Base-by-base conservation (phyloP, 768 basidiomycete genomes). In the Peribolospora kevripleyi region DNA sequence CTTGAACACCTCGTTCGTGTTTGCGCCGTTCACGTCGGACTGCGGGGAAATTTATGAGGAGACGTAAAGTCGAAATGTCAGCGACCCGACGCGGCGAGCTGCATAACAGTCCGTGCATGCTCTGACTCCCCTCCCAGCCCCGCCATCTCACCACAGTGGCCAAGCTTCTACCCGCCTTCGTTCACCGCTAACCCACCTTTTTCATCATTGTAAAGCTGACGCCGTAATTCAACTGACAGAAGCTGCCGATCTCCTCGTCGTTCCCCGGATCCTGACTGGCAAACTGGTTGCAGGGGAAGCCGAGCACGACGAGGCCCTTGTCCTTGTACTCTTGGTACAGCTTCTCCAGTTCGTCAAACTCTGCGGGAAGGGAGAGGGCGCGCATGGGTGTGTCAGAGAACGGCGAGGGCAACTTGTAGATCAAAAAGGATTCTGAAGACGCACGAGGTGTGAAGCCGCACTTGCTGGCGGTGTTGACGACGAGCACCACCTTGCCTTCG, bases 241-340 rank as follows among this genome's bases (percentile, higher is more conserved):
- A 83, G 4, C 37, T 11, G 6, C 53, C 73, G 61, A 90, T 81
- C 47, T 75, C 74, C n/a, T 73, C 73, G 62, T 90, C 85, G 41
- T 74, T 72, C n/a, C 75, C 80, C 0, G 86, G 86, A 62, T 90
- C 86, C 69, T 90, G 86, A 0, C 75, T 74, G 54, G 78, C 82
- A 62, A 91, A 90, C 79, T 90, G 86, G 65, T 90, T 85, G 68
- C 80, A 87, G 8, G 90, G 90, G 73, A 91, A 91, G 8, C 86
- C 87, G 52, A 93, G 73, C 55, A 93, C 76, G 51, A 79, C 73
- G 48, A 91, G 73, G 5, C 73, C 83, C 54, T 74, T 70, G 52
- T 80, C 79, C 64, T 81, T 79, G 71, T 85, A 82, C 65, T 82
- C 82, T 54, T 86, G 75, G 66, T 90, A 76, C 13, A 88, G 70